Conservation (phyloP, 2,329 filamentous ascomycete species). For the Sporothrix pseudoabietina region DNA sequence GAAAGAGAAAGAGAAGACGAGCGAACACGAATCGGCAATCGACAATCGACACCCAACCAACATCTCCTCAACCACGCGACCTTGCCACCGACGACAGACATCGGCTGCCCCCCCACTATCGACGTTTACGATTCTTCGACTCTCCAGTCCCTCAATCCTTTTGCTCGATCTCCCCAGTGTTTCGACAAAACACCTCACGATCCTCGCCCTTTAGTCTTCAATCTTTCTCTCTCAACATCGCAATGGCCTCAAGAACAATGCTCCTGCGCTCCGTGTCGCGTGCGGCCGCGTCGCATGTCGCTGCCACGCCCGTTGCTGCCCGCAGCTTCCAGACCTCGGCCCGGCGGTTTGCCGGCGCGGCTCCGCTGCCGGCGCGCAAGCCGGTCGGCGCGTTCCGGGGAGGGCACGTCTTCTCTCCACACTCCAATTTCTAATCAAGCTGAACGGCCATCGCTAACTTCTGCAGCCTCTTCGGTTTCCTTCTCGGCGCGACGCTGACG, state of each 20-base stretch:
- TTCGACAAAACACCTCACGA: not conserved
- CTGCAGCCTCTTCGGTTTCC: conserved; percentile 82
- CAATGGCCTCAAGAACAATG: conserved; percentile 52
- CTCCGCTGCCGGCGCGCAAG: conserved; percentile 58
- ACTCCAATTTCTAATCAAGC: not conserved
- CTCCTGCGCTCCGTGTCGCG: conserved; percentile 44
- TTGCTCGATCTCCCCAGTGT: not conserved
- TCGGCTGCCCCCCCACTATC: not conserved
- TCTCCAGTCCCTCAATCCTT: not conserved
- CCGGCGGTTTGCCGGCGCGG: conserved; percentile 48
- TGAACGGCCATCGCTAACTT: not conserved
- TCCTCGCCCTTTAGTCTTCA: not conserved
- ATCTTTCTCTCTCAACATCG: not conserved
- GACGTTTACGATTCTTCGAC: not conserved
- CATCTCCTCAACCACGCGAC: conserved; percentile 1
- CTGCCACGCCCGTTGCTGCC: conserved; percentile 37
- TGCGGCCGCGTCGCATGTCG: conserved; percentile 29
- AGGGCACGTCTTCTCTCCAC: conserved; percentile 51
- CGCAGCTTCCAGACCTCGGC: conserved; percentile 57
- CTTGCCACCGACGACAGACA: conserved; percentile 16
- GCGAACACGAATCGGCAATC: not conserved
- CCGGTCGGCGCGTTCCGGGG: conserved; percentile 64
- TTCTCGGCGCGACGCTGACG: conserved; percentile 78
- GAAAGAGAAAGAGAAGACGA: not conserved
- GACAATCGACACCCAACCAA: not conserved